Evolutionary conservation across 495 filamentous ascomycete species (phyloP), one percentile per base, ranked within the genome.

Genomic region (Tuber umbilicatum): DNA sequence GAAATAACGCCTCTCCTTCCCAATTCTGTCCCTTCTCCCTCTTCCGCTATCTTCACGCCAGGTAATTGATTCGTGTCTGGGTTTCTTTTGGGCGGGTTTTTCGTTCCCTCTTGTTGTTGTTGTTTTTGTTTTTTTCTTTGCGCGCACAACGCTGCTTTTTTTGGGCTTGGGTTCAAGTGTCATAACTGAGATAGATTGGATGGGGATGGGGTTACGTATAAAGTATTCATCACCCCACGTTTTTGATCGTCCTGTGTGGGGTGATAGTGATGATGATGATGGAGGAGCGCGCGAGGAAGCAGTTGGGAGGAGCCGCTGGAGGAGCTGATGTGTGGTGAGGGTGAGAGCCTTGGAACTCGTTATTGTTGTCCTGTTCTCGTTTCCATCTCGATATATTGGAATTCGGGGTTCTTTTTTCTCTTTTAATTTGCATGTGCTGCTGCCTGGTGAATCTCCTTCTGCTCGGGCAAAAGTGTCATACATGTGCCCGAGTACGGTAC

Each of bases 1-100:
- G 67, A 78, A 79, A 72, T 77, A 78, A 78, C 71, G 69, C 75
- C 14, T 70, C n/a, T 69, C 41, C 71, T 75, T 50, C 43, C 12
- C 17, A 19, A 40, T 43, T 42, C 55, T 40, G n/a, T 64, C n/a
- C 41, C 14, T 68, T 40, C 39, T 35, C 71, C 45, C 69, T 74
- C 73, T 70, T n/a, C 41, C 42, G 68, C 35, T 69, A 43, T 45
- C n/a, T 47, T 31, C 70, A 64, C 55, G 41, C 69, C 40, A 41
- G 43, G 72, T 70, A 70, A 60, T 73, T 78, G 70, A 78, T 64
- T 64, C 55, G 27, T 64, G 55, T 31, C 55, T 27, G 12, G 27
- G 55, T 27, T 31, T 64, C 31, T 31, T 42, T 10, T 16, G 41
- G 55, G 10, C 3, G n/a, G 55, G 42, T 1, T 4, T 17, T 43